Base-by-base conservation (phyloP, 208 protist genomes). In the Phytomonas francai region DNA sequence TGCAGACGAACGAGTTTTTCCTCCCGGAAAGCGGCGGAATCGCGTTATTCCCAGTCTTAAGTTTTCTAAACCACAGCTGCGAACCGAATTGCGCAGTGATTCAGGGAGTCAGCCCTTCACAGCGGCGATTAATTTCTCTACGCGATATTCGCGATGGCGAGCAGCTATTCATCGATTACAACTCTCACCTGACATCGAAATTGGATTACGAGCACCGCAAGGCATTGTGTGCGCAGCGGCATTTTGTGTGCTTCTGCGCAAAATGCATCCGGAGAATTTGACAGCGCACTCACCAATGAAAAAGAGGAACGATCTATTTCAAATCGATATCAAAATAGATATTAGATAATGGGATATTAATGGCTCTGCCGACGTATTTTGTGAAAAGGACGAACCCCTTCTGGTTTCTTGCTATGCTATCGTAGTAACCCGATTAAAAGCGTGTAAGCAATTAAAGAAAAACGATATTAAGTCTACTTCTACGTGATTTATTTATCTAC, bases 151-250 rank as follows among this genome's bases (percentile, higher is more conserved):
- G 85, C 11, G 83, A 86, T 63, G 87, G 88, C 14, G 87, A 95
- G 76, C 90, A 95, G 78, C 72, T 95, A 9, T 80, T 89, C n/a
- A 91, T 93, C 62, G 78, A 93, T 65, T 95, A 95, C 76, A 95
- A 95, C 70, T 67, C 79, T 33, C 60, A 58, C 31, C 70, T 93
- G 28, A 95, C 81, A 42, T 81, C 81, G 33, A 78, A 64, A 71
- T 76, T 92, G 34, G 71, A 61, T 56, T 95, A 93, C 64, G 80
- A 84, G 42, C 77, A 95, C 33, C 78, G 90, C 51, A 81, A 83
- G 57, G 83, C 84, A 8, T 79, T 95, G 32, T 93, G 85, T 67
- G 74, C 81, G 32, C 87, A 95, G 74, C 78, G 90, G 11, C 79
- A 95, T 74, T 95, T 95, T 77, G 79, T 88, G 67, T 95, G 90